Base-by-base conservation (phyloP, 2,329 filamentous ascomycete species). In the Trichoderma sp. region DNA sequence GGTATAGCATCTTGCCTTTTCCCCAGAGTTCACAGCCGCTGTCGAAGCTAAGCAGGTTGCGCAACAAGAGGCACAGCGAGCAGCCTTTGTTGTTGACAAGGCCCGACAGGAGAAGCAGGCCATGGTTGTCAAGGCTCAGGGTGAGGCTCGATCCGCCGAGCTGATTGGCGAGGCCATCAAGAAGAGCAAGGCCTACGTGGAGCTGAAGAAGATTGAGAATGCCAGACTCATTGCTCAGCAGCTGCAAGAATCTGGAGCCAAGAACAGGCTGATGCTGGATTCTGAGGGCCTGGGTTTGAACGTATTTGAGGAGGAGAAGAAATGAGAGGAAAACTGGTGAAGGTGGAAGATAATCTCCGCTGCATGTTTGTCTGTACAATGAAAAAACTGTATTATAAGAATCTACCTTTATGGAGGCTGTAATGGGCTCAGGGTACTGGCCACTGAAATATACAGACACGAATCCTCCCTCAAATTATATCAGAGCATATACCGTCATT, bases 61-160 rank as follows among this genome's bases (percentile, higher is more conserved):
- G 69, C 92, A 93, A 85, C 97, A 99, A 88, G 97, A 99, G 85
- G 97, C 97, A 41, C 97, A 99, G 86, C 92, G 97, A 78, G 97
- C 97, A 41, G 97, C 97, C 77, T 99, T 99, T 87, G 90, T 99
- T 71, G 97, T 99, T 79, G 97, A 99, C 92, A 98, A 98, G 88
- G 97, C 97, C 72, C 93, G 97, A 80, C 97, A 99, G 87, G 97
- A 99, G 90, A 99, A 99, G 90, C 97, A 99, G 87, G 97, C 97
- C 81, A 98, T 95, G 88, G 95, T 99, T 74, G 97, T 99, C 83
- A 95, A 95, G 87, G 97, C 97, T 4, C 97, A 98, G 91, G 97
- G 97, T 95, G 97, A 99, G 88, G 97, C 97, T 67, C 94, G 97
- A 79, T 98, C 97, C 53, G 97, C 97, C 64, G 95, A 99, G 87